These are phyloP conservation scores for Lentinula novae-zelandiae DNA, from an alignment of 1,284 basidiomycete species.

Conservation along the genomic window DNA sequence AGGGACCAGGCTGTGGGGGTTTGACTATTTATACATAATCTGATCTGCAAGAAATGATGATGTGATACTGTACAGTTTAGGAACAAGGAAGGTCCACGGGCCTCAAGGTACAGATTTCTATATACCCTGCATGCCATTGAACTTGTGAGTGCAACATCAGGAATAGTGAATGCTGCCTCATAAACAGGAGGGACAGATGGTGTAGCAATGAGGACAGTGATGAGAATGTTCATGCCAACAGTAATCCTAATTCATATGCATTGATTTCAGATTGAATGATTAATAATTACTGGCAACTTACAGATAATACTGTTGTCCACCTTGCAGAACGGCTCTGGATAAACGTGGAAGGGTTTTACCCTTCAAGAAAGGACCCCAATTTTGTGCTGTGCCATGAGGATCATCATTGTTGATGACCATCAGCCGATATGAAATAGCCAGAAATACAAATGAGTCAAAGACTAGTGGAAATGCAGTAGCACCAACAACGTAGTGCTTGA, in stretches of 20 bases:
- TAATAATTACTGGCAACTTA: slow-evolving; percentile 8
- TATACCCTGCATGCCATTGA: slow-evolving; percentile 30
- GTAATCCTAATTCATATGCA: slow-evolving; percentile 9
- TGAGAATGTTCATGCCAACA: slow-evolving; percentile 11
- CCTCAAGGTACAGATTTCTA: slow-evolving; percentile 19
- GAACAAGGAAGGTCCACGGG: too few species aligned
- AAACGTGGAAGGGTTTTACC: slow-evolving; percentile 21
- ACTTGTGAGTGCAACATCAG: slow-evolving; percentile 25
- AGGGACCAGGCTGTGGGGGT: too few species aligned
- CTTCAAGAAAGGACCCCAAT: neutral
- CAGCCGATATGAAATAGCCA: slow-evolving; percentile 22
- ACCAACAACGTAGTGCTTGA: slow-evolving; percentile 15
- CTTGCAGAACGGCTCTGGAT: slow-evolving; percentile 23
- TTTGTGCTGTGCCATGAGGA: neutral
- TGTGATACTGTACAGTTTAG: too few species aligned
- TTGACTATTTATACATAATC: too few species aligned
- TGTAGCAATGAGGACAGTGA: slow-evolving; percentile 7
- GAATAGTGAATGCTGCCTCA: slow-evolving; percentile 14
- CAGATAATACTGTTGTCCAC: slow-evolving; percentile 29
- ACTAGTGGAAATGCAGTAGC: slow-evolving; percentile 22
- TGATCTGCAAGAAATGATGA: too few species aligned
- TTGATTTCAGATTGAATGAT: neutral
- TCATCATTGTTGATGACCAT: slow-evolving; percentile 16
- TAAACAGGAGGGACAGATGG: slow-evolving; percentile 13
- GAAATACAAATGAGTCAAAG: slow-evolving; percentile 25